These are phyloP conservation scores for Periconia sp. DNA, from an alignment of 2,329 filamentous ascomycete genomes.

Conservation along the genomic window DNA sequence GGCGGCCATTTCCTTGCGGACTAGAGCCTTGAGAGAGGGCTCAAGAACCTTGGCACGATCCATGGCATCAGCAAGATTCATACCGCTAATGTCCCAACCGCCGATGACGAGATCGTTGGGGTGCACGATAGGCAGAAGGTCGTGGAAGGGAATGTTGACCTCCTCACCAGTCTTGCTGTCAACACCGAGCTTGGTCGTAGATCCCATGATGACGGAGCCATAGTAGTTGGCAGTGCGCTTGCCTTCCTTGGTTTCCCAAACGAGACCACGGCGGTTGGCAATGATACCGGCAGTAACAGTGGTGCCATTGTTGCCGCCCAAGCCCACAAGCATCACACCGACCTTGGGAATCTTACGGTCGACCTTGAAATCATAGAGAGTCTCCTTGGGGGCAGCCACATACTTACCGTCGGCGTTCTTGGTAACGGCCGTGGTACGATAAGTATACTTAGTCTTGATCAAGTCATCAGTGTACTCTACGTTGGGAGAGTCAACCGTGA, in stretches of 20 bases:
- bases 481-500: conserved; percentile 90
- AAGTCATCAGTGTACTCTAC: conserved; percentile 86
- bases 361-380: conserved; percentile 95
- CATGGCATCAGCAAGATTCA: conserved; percentile 92
- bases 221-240: conserved; percentile 92
- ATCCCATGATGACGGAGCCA: conserved; percentile 95
- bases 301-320: conserved; percentile 97
- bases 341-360: conserved; percentile 91
- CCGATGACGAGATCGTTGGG: conserved; percentile 94
- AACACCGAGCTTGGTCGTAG: conserved; percentile 93
- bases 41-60: conserved; percentile 94
- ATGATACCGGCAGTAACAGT: conserved; percentile 97
- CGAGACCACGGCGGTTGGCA: conserved; percentile 84
- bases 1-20: conserved; percentile 89
- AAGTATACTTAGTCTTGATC: conserved; percentile 94
- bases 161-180: conserved; percentile 84
- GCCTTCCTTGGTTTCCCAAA: conserved; percentile 94
- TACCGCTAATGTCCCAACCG: conserved; percentile 94
- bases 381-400: conserved; percentile 85
- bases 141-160: conserved; percentile 94
- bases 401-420: conserved; percentile 75
- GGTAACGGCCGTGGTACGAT: conserved; percentile 88
- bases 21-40: conserved; percentile 86
- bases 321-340: conserved; percentile 96
- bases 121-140: conserved; percentile 94